Conservation (phyloP, 176 grass and related monocot species). For the Carex kokanica region DNA sequence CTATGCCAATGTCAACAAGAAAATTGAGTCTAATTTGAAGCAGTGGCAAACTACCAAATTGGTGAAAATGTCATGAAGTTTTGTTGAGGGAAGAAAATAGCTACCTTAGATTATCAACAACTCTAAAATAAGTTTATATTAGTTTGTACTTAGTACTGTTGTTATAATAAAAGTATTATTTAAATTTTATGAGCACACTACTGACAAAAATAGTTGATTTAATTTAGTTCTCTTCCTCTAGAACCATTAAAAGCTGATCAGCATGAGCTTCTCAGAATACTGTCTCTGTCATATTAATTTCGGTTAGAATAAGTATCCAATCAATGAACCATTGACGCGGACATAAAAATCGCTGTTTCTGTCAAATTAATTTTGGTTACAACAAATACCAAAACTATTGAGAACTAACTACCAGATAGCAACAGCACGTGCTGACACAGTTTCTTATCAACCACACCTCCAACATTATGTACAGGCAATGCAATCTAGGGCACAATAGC, state of each 20-base stretch:
- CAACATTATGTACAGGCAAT: background rate
- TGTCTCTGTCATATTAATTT: background rate
- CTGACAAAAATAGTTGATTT: background rate
- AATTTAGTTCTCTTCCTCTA: background rate
- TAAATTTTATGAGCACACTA: background rate
- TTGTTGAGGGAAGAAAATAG: background rate
- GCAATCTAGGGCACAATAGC: background rate
- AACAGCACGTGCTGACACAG: background rate
- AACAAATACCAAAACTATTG: background rate
- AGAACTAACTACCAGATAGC: conserved; percentile 6
- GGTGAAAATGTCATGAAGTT: conserved; percentile 43
- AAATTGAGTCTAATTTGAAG: conserved; percentile 54
- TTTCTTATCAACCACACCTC: background rate
- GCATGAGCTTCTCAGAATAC: background rate
- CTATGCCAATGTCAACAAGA: conserved; percentile 60
- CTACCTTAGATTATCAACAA: background rate
- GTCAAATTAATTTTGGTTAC: background rate
- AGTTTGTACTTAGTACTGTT: background rate
- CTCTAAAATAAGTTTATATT: conserved; percentile 3
- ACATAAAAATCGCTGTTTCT: background rate
- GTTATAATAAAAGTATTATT: background rate
- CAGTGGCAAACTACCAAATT: conserved; percentile 38
- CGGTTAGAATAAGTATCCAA: background rate
- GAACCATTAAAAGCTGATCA: background rate
- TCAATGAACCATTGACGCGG: background rate